phyloP scores from a whole-genome alignment of 1,284 basidiomycete genomes.

The Entoloma clypeatum region DNA sequence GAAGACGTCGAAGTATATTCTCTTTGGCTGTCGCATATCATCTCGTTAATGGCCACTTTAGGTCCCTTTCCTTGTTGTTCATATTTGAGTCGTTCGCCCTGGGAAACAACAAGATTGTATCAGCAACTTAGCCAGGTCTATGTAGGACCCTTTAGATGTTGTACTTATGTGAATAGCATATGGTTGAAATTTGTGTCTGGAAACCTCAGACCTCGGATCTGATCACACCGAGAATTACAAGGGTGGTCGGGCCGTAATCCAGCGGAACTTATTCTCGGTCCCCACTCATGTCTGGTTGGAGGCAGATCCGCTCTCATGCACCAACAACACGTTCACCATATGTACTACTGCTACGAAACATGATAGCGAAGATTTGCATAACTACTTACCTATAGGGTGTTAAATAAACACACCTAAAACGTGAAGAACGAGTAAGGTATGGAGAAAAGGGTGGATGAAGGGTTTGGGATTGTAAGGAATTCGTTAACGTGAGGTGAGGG shows the following conservation, averaged over 20 bases:
- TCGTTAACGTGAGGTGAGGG: slow-evolving; percentile 6
- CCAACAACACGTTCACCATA: slow-evolving; percentile 28
- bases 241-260: too few species aligned
- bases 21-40: neutral
- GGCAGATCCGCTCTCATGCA: too few species aligned
- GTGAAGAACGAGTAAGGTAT: slow-evolving; percentile 11
- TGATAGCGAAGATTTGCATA: slow-evolving; percentile 28
- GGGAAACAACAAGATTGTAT: neutral
- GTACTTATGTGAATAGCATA: neutral
- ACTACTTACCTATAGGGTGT: slow-evolving; percentile 42
- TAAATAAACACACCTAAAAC: slow-evolving; percentile 18
- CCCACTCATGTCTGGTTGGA: too few species aligned
- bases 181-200: neutral
- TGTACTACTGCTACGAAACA: slow-evolving; percentile 27
- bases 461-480: slow-evolving; percentile 12
- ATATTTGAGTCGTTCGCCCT: slow-evolving; percentile 31
- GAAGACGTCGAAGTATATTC: slow-evolving; percentile 78
- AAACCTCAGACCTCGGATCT: too few species aligned
- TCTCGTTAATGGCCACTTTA: slow-evolving; percentile 22
- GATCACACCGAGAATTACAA: too few species aligned
- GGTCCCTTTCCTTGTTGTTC: slow-evolving; percentile 72
- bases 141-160: slow-evolving; percentile 11
- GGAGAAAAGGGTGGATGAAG: slow-evolving; percentile 12
- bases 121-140: slow-evolving; percentile 9
- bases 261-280: too few species aligned